Evolutionary conservation across 2,329 filamentous ascomycete genomes (phyloP).

Genomic region (Trichoderma koningii): DNA sequence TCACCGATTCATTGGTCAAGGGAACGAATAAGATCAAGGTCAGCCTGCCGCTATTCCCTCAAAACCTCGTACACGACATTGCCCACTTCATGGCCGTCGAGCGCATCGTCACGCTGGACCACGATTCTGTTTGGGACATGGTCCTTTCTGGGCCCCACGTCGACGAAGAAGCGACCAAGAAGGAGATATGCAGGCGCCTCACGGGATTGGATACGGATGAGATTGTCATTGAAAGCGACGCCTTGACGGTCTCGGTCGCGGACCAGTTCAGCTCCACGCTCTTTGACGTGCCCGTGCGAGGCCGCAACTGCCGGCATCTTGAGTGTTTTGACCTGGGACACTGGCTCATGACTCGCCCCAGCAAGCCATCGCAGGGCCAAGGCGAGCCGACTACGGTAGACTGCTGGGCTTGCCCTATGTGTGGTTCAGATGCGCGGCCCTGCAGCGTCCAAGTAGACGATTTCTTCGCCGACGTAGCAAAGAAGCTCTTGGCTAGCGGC

Average conservation of each 20-base stretch:
- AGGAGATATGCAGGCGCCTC: slow-evolving; percentile 57
- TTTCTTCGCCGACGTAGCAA: slow-evolving; percentile 67
- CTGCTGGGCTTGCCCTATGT: slow-evolving; percentile 86
- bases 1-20: slow-evolving; percentile 60
- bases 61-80: slow-evolving; percentile 32
- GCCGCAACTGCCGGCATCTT: slow-evolving; percentile 68
- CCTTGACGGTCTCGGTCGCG: slow-evolving; percentile 60
- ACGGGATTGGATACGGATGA: slow-evolving; percentile 54
- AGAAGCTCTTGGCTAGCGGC: slow-evolving; percentile 46
- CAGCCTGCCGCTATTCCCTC: slow-evolving; percentile 40
- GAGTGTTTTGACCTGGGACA: slow-evolving; percentile 90
- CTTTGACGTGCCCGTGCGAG: slow-evolving; percentile 72
- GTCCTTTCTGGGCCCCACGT: slow-evolving; percentile 43
- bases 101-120: slow-evolving; percentile 58
- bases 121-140: slow-evolving; percentile 47
- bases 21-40: slow-evolving; percentile 67
- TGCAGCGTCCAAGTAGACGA: slow-evolving; percentile 69
- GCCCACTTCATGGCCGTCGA: slow-evolving; percentile 70
- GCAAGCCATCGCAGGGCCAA: slow-evolving; percentile 40
- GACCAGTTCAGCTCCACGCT: slow-evolving; percentile 68
- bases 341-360: slow-evolving; percentile 69
- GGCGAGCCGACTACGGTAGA: slow-evolving; percentile 61
- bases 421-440: slow-evolving; percentile 75
- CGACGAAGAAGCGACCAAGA: slow-evolving; percentile 52
- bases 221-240: slow-evolving; percentile 58